Conservation (phyloP, 768 basidiomycete genomes). For the Coprinopsis strossmayeri region DNA sequence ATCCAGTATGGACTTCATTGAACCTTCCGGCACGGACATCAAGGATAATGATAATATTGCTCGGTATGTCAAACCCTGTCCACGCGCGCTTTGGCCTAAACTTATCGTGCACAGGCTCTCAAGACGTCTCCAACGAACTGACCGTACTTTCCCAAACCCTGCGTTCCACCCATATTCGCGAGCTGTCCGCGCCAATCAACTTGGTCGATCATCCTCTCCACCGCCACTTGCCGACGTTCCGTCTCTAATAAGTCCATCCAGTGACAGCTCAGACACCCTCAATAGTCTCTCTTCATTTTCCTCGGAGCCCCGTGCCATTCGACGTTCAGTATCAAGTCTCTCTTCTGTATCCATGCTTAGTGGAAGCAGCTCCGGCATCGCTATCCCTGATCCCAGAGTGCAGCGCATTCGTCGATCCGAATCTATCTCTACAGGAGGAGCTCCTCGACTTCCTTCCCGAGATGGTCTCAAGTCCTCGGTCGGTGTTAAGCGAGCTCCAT, state of each 20-base stretch:
- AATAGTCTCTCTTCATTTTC: conserved; percentile 39
- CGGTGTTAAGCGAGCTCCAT: conserved; percentile 52
- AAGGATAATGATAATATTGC: conserved; percentile 50
- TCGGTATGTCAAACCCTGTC: conserved; percentile 39
- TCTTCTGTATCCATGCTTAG: conserved; percentile 36
- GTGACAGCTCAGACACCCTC: conserved; percentile 60
- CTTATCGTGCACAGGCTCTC: conserved; percentile 42
- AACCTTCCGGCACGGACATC: conserved; percentile 37
- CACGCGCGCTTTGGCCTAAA: conserved; percentile 5
- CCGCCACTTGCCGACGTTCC: conserved; percentile 31
- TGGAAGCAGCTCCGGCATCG: conserved; percentile 25
- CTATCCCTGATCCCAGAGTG: conserved; percentile 40
- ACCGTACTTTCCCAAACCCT: conserved; percentile 43
- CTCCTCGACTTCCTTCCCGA: conserved; percentile 26
- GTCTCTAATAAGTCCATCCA: conserved; percentile 46
- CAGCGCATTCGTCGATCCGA: conserved; percentile 48
- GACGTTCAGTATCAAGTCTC: conserved; percentile 40
- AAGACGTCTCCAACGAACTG: conserved; percentile 58
- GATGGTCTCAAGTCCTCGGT: conserved; percentile 18
- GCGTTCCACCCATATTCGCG: conserved; percentile 57
- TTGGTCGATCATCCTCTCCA: conserved; percentile 34
- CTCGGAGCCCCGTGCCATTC: conserved; percentile 31
- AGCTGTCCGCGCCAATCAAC: conserved; percentile 25
- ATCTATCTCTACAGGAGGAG: conserved; percentile 32
- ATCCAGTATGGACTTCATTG: conserved; percentile 86